A percentile compares a stretch with the other conserved stretches of the same genome.
phyloP scores from a whole-genome alignment of 129 eudicot genomes.

The Arctium minus region DNA sequence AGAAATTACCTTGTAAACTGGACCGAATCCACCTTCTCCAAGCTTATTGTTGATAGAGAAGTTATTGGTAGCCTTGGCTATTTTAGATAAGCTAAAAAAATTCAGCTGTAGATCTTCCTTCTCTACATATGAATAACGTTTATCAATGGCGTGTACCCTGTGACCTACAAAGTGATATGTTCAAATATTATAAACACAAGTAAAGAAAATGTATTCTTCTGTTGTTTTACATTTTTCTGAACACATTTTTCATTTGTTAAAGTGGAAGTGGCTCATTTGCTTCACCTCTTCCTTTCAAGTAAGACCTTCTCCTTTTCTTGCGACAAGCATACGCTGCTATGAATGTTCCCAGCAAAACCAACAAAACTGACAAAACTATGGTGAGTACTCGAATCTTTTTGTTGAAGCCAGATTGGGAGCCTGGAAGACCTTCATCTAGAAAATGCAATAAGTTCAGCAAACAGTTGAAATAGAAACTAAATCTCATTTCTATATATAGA shows the following conservation, averaged over 20 bases:
- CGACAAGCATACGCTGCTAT: neutral
- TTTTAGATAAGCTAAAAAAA: neutral
- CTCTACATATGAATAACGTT: neutral
- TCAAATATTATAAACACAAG: neutral
- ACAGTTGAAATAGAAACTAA: too few species aligned
- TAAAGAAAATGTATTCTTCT: neutral
- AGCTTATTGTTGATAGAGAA: conserved; percentile 27
- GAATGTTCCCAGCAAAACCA: neutral
- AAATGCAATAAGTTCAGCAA: too few species aligned
- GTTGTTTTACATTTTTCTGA: neutral
- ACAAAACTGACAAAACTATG: neutral
- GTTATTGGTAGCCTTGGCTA: conserved; percentile 15
- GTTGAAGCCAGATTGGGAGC: too few species aligned
- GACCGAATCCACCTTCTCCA: conserved; percentile 42
- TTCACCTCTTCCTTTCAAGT: neutral
- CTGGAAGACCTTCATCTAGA: too few species aligned
- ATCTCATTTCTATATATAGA: too few species aligned
- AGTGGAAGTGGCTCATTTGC: neutral
- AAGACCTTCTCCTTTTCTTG: neutral
- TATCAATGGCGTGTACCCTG: neutral
- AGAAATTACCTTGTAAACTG: conserved; percentile 26
- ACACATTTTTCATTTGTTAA: too few species aligned
- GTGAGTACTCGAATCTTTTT: neutral
- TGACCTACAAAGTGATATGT: neutral
- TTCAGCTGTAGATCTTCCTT: conserved; percentile 28